These are phyloP conservation scores for Syzygium aromaticum DNA, from an alignment of 345 rosid genomes.

Conservation along the genomic window DNA sequence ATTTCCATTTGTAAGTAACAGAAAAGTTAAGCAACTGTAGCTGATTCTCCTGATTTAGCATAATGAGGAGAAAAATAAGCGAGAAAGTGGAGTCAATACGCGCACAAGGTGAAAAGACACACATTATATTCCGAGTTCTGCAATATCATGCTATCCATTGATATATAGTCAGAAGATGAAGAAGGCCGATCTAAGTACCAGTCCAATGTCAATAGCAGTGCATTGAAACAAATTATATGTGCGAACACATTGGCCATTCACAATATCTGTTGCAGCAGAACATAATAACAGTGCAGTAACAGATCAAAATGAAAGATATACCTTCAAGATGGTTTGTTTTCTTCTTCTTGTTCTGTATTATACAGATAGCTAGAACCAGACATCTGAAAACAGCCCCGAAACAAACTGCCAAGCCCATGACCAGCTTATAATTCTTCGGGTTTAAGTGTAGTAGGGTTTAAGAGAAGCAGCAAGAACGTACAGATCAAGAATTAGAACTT, in stretches of 20 bases:
- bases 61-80: not conserved
- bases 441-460: not conserved
- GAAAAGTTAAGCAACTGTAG: not conserved
- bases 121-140: not conserved
- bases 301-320: not conserved
- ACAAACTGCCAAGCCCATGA: not conserved
- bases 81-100: not conserved
- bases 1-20: not conserved
- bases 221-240: not conserved
- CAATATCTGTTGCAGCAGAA: not conserved
- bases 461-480: not conserved
- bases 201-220: not conserved
- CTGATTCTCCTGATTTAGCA: not conserved
- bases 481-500: not conserved
- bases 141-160: not conserved
- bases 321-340: not conserved
- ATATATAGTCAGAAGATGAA: not conserved
- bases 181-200: not conserved
- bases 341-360: not conserved
- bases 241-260: not conserved
- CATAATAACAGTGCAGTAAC: not conserved
- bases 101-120: not conserved
- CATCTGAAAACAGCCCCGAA: not conserved
- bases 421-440: not conserved
- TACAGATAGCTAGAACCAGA: not conserved